Evolutionary conservation across 2,329 filamentous ascomycete species (phyloP).

Genomic region (Fusarium tuaranense): DNA sequence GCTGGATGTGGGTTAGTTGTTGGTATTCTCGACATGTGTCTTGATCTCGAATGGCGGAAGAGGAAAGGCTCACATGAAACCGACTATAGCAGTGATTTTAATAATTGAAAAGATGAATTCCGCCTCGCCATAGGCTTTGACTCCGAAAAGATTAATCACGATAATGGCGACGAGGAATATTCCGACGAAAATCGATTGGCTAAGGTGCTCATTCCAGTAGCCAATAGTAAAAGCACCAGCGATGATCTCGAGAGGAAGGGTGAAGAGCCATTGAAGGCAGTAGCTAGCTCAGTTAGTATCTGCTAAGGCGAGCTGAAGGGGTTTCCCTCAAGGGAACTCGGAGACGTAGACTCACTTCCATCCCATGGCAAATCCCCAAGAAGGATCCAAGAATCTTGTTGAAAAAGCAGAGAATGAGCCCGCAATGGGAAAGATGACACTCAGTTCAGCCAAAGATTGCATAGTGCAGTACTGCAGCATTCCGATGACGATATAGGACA

Average conservation of each 20-base stretch:
- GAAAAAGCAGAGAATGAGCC: slow-evolving; percentile 94
- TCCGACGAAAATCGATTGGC: slow-evolving; percentile 81
- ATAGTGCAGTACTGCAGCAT: slow-evolving; percentile 92
- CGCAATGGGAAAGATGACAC: slow-evolving; percentile 91
- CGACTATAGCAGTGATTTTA: slow-evolving; percentile 87
- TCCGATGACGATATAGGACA: slow-evolving; percentile 82
- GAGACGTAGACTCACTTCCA: slow-evolving; percentile 76
- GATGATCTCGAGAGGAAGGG: slow-evolving; percentile 87
- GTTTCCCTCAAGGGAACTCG: not conserved
- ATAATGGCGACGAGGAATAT: slow-evolving; percentile 84
- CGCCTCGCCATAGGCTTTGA: slow-evolving; percentile 89
- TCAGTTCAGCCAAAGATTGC: slow-evolving; percentile 91
- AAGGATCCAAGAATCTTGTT: slow-evolving; percentile 90
- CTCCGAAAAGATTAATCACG: slow-evolving; percentile 86
- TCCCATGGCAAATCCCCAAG: slow-evolving; percentile 95
- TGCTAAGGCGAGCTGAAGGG: not conserved
- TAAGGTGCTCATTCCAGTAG: slow-evolving; percentile 77
- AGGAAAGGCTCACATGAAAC: slow-evolving; percentile 79
- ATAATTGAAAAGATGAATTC: slow-evolving; percentile 89
- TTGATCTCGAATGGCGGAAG: not conserved
- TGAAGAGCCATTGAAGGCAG: slow-evolving; percentile 86
- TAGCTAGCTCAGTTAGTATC: slow-evolving; percentile 65
- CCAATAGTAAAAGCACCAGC: slow-evolving; percentile 86
- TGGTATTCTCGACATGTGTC: not conserved
- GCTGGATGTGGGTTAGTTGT: slow-evolving; percentile 54